Evolutionary conservation across 1,284 basidiomycete genomes (phyloP).

Genomic region (Ceratobasidium theobromae): DNA sequence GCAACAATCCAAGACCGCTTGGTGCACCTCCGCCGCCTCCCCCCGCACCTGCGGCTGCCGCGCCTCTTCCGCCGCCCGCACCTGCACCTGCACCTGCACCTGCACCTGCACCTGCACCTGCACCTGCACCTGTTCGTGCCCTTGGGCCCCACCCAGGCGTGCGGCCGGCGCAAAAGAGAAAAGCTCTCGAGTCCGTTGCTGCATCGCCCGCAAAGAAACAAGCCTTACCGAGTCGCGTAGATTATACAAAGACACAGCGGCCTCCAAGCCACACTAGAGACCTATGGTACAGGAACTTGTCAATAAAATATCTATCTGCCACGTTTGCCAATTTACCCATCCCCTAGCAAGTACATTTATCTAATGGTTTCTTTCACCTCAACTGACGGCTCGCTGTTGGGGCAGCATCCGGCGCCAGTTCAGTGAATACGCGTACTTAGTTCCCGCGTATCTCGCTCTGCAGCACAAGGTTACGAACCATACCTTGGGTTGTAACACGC

Average conservation of each 20-base stretch:
- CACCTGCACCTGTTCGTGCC: background rate
- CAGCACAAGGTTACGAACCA: background rate
- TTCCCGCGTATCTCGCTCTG: constrained; percentile 12
- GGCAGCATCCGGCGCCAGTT: constrained; percentile 17
- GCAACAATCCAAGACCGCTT: background rate
- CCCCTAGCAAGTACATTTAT: background rate
- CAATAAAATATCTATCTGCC: constrained; percentile 3
- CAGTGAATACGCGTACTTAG: background rate
- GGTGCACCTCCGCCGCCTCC: background rate
- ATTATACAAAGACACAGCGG: constrained; percentile 1
- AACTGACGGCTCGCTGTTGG: background rate
- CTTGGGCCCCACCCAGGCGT: background rate
- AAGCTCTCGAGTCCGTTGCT: constrained; percentile 1
- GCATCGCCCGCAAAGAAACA: constrained; percentile 1
- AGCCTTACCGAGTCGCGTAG: background rate
- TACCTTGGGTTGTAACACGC: background rate
- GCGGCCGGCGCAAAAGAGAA: constrained; percentile 1
- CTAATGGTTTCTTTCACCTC: background rate
- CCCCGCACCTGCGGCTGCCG: background rate
- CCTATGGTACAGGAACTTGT: background rate
- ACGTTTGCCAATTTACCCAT: background rate
- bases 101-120: background rate
- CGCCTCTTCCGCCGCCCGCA: background rate
- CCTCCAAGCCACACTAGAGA: background rate
- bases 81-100: background rate